Evolutionary conservation across 345 rosid species (phyloP), one percentile per base, ranked within the genome.

Genomic region (Camelina hispida): DNA sequence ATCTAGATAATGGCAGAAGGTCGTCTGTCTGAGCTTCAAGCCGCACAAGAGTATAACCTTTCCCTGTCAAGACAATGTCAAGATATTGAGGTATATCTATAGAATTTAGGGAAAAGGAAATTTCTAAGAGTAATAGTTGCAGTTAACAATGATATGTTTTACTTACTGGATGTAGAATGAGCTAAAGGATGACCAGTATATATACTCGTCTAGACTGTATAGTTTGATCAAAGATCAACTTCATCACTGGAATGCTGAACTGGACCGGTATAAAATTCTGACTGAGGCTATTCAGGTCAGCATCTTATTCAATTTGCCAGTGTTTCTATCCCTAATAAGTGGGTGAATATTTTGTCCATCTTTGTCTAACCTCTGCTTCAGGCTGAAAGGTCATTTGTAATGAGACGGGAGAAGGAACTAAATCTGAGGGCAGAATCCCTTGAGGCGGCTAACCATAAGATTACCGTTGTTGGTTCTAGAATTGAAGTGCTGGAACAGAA

Each of bases 1-100:
- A 66, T 81, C 80, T 79, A 95, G 99, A 83, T 87, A 58, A 71
- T 92, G 65, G 93, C 93, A 64, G 88, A 80, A 67, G 93, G 85
- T 66, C 96, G 94, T 64, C 89, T 95, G 73, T 84, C 87, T 43
- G 97, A 95, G 84, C 96, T 95, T 78, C 79, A 83, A 81, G 93
- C 85, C 58, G 88, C 93, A 28, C 87, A 76, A 76, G 89, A 89
- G 53, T 84, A 86, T 78, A 92, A 90, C 80, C 75, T 78, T 38
- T 78, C 78, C 57, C 77, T 90, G 82, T 86, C 84, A 60, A 88
- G 89, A 82, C 87, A 95, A 78, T 82, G 87, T 77, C 88, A 86
- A 74, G 87, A 86, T 79, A 75, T 90, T 73, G 89, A 92, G 96
- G 98, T 95, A 68, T 65, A 66, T 51, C 35, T 74, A 72, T 65